Evolutionary conservation across 2,329 filamentous ascomycete genomes (phyloP).

Genomic region (Teratosphaeria epicoccoides): DNA sequence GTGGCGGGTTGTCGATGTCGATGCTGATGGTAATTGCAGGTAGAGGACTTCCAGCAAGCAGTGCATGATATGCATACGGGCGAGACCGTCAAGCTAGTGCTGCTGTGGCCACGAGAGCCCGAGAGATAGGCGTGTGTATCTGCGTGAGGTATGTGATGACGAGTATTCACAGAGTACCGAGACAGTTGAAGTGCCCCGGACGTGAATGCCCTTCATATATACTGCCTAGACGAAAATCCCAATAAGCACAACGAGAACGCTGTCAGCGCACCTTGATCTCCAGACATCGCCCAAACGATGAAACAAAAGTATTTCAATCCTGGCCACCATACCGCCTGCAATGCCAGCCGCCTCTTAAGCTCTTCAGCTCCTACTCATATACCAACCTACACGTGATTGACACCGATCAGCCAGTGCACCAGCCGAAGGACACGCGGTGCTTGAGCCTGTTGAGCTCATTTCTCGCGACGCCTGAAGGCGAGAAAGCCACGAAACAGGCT

Average conservation of each 20-base stretch:
- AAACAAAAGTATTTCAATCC: background rate
- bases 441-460: too few relatives aligned
- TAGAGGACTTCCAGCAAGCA: constrained; percentile 28
- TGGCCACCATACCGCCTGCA: too few relatives aligned
- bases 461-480: too few relatives aligned
- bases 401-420: background rate
- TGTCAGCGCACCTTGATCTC: background rate
- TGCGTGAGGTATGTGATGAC: background rate
- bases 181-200: too few relatives aligned
- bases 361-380: background rate
- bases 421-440: background rate
- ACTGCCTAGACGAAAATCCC: background rate
- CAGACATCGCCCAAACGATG: too few relatives aligned
- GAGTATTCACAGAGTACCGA: too few relatives aligned
- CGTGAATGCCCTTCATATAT: background rate
- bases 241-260: background rate
- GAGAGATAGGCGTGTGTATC: background rate
- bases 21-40: constrained; percentile 9
- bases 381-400: background rate
- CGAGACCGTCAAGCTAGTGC: constrained; percentile 29
- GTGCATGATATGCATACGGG: constrained; percentile 29
- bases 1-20: background rate
- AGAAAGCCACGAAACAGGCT: too few relatives aligned
- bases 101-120: constrained; percentile 22
- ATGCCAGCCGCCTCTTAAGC: background rate